Base-by-base conservation (phyloP, 1,139 yeast genomes). In the Candida pseudoviswanathii region DNA sequence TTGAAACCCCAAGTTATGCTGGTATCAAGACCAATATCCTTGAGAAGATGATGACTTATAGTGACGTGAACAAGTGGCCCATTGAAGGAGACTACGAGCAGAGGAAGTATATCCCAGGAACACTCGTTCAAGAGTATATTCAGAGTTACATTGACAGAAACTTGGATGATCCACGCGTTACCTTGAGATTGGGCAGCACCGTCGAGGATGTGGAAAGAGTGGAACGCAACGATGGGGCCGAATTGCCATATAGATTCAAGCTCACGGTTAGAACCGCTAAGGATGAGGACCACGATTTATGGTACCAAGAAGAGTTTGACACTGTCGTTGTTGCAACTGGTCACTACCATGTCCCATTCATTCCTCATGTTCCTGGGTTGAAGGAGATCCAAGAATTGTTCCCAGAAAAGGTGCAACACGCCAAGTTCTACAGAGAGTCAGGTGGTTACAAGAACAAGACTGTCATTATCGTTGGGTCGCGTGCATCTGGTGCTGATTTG, bases 401-500 rank as follows among this genome's bases (percentile, higher is more conserved):
- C 44, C 73, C 73, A 1, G 52, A 55, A 0, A 58, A 61, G 6
- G 58, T 78, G 2, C 65, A 69, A 49, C 78, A 79, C 60, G 69
- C 82, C 39, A 78, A 77, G 54, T 68, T 71, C 51, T 76, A 65
- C 55, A 56, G 78, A 24, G 51, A 49, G 5, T 59, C 67, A 0
- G 59, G 57, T 1, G 56, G 53, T 3, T 75, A 70, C 50, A 55
- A 59, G 34, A 68, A 61, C 44, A 62, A 73, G 54, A 63, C 58
- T 0, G 69, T 73, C 6, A 49, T 77, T 1, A 71, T 76, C 9
- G 64, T 77, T 39, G 81, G 81, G 0, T 71, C 78, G 1, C 61
- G 79, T 42, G 73, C 80, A 1, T 73, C 77, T 3, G 80, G 80
- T 2, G 68, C 72, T 4, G 81, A 77, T 54, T 63, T 76, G 50